phyloP scores from a whole-genome alignment of 2,329 filamentous ascomycete genomes.

The Arthrobotrys iridis region DNA sequence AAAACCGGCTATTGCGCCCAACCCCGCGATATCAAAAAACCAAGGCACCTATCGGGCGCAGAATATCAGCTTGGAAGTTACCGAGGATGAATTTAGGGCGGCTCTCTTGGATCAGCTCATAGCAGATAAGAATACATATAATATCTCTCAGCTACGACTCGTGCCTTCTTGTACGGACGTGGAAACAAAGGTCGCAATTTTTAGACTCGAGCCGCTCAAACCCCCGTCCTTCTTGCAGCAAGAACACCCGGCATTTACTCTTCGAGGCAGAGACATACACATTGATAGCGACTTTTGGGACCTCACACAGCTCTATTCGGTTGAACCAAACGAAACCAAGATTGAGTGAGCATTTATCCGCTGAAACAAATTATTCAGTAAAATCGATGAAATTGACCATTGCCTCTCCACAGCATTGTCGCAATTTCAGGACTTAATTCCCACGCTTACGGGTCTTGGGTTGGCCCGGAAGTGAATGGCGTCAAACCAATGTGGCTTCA shows the following conservation, averaged over 20 bases:
- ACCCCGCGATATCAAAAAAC: too few relatives aligned
- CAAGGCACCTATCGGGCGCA: not conserved
- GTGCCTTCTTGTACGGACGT: not conserved
- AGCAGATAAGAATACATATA: not conserved
- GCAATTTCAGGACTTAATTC: constrained; percentile 54
- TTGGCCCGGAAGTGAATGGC: not conserved
- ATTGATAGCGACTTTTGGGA: not conserved
- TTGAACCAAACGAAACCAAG: too few relatives aligned
- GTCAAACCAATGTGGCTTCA: constrained; percentile 54
- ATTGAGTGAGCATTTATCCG: not conserved
- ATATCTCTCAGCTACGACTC: not conserved
- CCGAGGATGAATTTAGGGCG: not conserved
- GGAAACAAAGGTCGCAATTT: not conserved
- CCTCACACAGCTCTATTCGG: not conserved
- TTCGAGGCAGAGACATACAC: not conserved
- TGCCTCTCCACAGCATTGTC: constrained; percentile 41
- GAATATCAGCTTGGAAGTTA: not conserved
- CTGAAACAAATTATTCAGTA: too few relatives aligned
- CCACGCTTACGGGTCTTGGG: constrained; percentile 55
- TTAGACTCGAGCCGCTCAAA: not conserved
- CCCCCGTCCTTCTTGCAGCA: not conserved
- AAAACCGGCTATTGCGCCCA: too few relatives aligned
- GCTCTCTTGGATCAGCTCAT: not conserved
- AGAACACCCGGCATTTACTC: not conserved
- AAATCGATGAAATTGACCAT: not conserved